Evolutionary conservation across 2,329 filamentous ascomycete species (phyloP).

Genomic region (Talaromyces marneffei): DNA sequence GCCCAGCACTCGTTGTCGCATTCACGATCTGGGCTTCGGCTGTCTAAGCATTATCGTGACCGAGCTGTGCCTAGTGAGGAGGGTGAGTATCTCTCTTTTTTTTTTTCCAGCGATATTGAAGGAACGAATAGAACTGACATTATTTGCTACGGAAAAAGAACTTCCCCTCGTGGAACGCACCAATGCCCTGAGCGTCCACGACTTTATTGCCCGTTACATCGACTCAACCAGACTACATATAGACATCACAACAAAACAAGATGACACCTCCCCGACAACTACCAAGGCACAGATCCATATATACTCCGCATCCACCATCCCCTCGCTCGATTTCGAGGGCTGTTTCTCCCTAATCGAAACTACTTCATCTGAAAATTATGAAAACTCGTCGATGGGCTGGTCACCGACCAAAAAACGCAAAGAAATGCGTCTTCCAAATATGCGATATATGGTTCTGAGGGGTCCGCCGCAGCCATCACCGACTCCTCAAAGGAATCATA

Average conservation of each 20-base stretch:
- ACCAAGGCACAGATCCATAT: constrained; percentile 23
- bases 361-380: constrained; percentile 52
- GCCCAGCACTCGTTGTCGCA: constrained; percentile 3
- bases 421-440: constrained; percentile 55
- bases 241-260: constrained; percentile 5
- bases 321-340: constrained; percentile 37
- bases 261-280: neutral
- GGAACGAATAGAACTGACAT: neutral
- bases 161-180: constrained; percentile 37
- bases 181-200: constrained; percentile 34
- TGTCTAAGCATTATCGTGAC: constrained; percentile 12
- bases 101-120: neutral
- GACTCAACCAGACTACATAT: constrained; percentile 13
- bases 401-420: constrained; percentile 46
- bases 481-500: neutral
- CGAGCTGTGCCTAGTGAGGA: constrained; percentile 1
- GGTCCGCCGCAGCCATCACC: constrained; percentile 2
- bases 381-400: constrained; percentile 50
- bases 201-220: constrained; percentile 32
- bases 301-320: constrained; percentile 34
- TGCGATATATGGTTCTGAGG: constrained; percentile 53
- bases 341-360: constrained; percentile 50
- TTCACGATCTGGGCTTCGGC: constrained; percentile 11
- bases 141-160: neutral
- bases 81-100: neutral